Conservation (phyloP, 305 asterid genomes). For the Withania somnifera region DNA sequence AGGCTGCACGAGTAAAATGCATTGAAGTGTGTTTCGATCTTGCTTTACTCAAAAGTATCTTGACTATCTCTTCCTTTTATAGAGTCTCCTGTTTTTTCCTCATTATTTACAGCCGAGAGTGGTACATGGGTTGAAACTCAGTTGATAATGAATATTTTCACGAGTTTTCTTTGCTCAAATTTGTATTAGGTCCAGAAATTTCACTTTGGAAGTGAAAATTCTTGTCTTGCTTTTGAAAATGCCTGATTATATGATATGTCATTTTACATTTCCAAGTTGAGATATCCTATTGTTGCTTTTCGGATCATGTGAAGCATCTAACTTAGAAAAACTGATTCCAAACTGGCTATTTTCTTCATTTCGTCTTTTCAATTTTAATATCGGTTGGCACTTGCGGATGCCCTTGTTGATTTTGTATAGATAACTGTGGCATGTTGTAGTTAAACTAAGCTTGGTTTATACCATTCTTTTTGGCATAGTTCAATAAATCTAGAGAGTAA, state of each 20-base stretch:
- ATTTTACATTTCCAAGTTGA: neutral
- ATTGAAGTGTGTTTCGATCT: neutral
- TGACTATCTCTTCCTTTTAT: neutral
- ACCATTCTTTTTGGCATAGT: neutral
- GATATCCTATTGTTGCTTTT: neutral
- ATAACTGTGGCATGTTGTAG: neutral
- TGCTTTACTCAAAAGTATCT: neutral
- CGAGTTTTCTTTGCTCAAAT: neutral
- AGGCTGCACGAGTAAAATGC: neutral
- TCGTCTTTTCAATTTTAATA: neutral
- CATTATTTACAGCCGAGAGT: neutral
- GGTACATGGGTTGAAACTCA: neutral
- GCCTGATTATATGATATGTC: neutral
- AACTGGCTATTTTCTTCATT: neutral
- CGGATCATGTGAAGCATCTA: neutral
- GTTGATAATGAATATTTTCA: neutral
- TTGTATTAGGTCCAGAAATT: neutral
- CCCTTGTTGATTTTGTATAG: neutral
- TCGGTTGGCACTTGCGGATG: neutral
- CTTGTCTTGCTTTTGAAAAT: neutral
- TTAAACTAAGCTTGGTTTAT: neutral
- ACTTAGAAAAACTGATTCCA: neutral
- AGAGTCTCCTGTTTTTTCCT: neutral
- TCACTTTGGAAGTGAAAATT: neutral
- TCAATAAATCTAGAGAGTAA: neutral